Base-by-base conservation (phyloP, 2,329 filamentous ascomycete species). In the Alternaria gansuensis region DNA sequence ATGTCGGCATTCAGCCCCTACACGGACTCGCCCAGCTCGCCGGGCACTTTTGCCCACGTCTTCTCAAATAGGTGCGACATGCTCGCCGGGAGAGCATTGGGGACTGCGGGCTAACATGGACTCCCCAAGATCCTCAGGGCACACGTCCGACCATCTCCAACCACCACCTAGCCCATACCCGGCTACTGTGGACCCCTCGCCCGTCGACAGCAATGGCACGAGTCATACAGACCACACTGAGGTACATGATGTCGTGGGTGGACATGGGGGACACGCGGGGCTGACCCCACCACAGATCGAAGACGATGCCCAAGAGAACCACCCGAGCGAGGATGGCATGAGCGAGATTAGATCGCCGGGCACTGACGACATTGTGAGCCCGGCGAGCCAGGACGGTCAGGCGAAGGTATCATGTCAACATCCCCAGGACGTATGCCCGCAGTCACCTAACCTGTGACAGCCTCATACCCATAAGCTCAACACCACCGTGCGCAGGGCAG, bases 171-270 rank as follows among this genome's bases (percentile, higher is more conserved):
- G 80, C 63, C 82, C 81, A 29, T 89, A 82, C 77, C 85, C 74
- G 84, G 87, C 78, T 83, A 89, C 62, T 65, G 89, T 93, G 52
- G 91, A 92, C 39, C 91, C 91, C 9, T 94, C 91, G 17, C 91
- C 92, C 7, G 91, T 94, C 24, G 93, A 92, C 50, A 95, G 92
- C 37, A 93, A 91, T 74, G 90, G 91, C 59, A 95, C 92, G 24
- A 90, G 90, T 70, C 88, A 86, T 37, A 94, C 92, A 9, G 91
- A 95, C 71, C 88, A 86, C 43, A 94, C 92, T 10, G 92, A 95
- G 68, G 75, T 78, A 73, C 36, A 39, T 17, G 46, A 54, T 29
- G 14, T n/a, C 29, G 40, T 40, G 13, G 45, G 34, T 26, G 17
- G 14, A 26, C 17, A 14, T 34, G 31, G 14, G 14, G 44, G 37